Percentiles rank a stretch among this genome's conserved stretches.
phyloP scores from a whole-genome alignment of 352 stramenopile genomes.

The Phytophthora agathidicida region DNA sequence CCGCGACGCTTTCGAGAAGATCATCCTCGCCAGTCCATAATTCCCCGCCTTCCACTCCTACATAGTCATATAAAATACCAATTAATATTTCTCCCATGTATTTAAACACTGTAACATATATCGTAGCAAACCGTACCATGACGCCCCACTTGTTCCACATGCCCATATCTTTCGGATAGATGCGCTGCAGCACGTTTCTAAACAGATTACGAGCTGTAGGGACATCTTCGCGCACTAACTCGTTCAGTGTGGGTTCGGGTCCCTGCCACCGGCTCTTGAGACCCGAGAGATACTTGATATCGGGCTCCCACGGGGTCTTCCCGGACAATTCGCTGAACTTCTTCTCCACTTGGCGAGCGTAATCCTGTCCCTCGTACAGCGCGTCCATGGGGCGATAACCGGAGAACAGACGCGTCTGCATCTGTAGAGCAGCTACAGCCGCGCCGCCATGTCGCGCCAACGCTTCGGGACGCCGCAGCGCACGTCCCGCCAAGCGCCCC shows the following conservation, averaged over 20 bases:
- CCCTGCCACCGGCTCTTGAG: slow-evolving; percentile 65
- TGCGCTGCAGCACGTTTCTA: slow-evolving; percentile 77
- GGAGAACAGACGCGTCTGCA: slow-evolving; percentile 13
- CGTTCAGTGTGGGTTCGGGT: slow-evolving; percentile 74
- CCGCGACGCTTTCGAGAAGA: slow-evolving; percentile 81
- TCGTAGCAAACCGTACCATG: slow-evolving; percentile 49
- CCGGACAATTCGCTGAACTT: slow-evolving; percentile 80
- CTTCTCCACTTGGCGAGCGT: slow-evolving; percentile 67
- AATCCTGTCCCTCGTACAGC: slow-evolving; percentile 80
- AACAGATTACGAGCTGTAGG: slow-evolving; percentile 75
- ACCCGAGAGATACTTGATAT: slow-evolving; percentile 56
- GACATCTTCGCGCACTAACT: slow-evolving; percentile 83
- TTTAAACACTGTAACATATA: background rate
- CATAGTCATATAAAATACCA: background rate
- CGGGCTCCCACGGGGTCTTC: slow-evolving; percentile 81
- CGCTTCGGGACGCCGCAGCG: slow-evolving; percentile 21
- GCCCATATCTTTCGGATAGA: slow-evolving; percentile 85
- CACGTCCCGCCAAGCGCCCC: slow-evolving; percentile 9
- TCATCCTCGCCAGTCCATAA: slow-evolving; percentile 83
- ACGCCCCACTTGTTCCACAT: slow-evolving; percentile 93
- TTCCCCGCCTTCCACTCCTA: slow-evolving; percentile 87
- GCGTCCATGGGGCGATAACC: slow-evolving; percentile 40
- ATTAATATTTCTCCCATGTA: background rate
- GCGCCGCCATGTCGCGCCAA: background rate
- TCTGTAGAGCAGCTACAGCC: background rate